Base-by-base conservation (phyloP, 1,284 basidiomycete genomes). In the Heterobasidion occidentale region DNA sequence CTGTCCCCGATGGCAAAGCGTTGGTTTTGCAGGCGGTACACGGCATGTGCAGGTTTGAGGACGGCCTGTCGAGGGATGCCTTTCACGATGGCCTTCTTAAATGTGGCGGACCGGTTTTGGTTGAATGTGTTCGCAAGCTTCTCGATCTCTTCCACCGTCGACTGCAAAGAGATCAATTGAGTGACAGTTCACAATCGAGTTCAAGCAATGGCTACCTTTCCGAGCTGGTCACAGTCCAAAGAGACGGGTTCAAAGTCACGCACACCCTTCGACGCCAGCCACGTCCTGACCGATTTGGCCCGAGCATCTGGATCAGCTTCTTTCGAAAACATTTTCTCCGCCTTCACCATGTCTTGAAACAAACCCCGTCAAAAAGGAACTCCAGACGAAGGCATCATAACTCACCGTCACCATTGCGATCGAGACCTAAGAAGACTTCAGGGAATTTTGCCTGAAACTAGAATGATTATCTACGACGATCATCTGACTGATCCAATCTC, bases 21-120 rank as follows among this genome's bases (percentile, higher is more conserved):
- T 71, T 99, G 97, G 55, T 90, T 90, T 64, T 94, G 92, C 12
- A 99, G 77, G 19, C 94, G 87, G 68, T 94, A 95, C 5, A 89
- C 78, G 1, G 94, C 88, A 71, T 99, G 94, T 3, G 86, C 77
- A 7, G 97, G 97, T 70, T 98, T 98, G 59, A 99, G 80, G 2
- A 99, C 84, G 1, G 93, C 94, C 65, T 94, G 90, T n/a, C 94
- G 84, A 7, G 96, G 96, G 36, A 98, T 93, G 42, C 86, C 86
- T 67, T 94, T 92, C 58, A 99, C 88, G 34, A 92, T 84, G 2
- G 89, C 91, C 61, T 92, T 92, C 77, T 94, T 98, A 71, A 95
- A 88, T 9, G 77, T 75, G 0, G 75, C 66, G 0, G 80, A 77
- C 67, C 86, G 88, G 64, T 74, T 80, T 33, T 77, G 73, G 35